Conservation (phyloP, 106 monocot genomes). For the Dioscorea dumetorum region DNA sequence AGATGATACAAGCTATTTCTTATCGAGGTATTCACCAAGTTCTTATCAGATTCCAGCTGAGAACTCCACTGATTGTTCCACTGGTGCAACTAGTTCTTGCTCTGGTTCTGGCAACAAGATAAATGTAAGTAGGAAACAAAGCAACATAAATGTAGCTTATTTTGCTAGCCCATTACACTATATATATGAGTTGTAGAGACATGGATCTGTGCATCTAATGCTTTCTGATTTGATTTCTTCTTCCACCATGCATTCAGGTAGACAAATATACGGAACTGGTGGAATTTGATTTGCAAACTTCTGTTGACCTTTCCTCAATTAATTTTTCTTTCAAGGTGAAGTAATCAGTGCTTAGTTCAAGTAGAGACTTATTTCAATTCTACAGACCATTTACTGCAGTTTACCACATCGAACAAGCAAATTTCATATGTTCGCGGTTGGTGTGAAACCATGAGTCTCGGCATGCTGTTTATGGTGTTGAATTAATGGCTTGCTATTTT, state of each 20-base stretch:
- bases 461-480: too few relatives aligned
- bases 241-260: conserved; percentile 10
- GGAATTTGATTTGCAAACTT: conserved; percentile 25
- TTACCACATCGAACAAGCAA: too few relatives aligned
- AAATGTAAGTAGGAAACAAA: conserved; percentile 13
- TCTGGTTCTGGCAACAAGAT: conserved; percentile 15
- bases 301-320: conserved; percentile 49
- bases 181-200: too few relatives aligned
- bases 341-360: not conserved
- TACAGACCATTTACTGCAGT: too few relatives aligned
- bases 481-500: not conserved
- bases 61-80: conserved; percentile 29
- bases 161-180: too few relatives aligned
- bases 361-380: too few relatives aligned
- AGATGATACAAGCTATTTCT: conserved; percentile 71
- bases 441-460: too few relatives aligned
- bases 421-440: too few relatives aligned
- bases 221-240: too few relatives aligned
- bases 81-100: conserved; percentile 28
- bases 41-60: conserved; percentile 13
- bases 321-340: conserved; percentile 82
- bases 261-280: conserved; percentile 19
- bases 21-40: conserved; percentile 35
- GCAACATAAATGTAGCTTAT: too few relatives aligned
- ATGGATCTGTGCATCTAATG: too few relatives aligned